Conservation (phyloP, 2,329 filamentous ascomycete species). For the Dactylellina cionopaga region DNA sequence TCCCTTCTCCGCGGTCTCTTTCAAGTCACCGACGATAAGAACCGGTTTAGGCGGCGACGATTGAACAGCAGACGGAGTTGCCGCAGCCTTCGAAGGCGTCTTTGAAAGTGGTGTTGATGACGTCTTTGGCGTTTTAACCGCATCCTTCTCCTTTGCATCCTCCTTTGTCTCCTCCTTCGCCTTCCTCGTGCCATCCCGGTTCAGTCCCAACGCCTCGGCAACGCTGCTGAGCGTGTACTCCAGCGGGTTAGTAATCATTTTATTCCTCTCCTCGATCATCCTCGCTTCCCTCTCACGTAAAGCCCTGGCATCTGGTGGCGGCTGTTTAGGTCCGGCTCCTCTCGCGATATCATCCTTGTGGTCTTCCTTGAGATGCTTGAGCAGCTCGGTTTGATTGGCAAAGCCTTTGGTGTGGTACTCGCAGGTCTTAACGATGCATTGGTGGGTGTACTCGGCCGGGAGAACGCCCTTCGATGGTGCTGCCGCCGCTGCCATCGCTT, state of each 20-base stretch:
- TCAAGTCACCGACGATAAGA: not conserved
- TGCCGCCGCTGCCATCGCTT: not conserved
- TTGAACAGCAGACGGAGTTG: constrained; percentile 10
- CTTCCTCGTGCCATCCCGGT: constrained; percentile 44
- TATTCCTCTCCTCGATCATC: constrained; percentile 42
- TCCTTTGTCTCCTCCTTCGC: constrained; percentile 35
- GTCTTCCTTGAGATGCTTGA: constrained; percentile 41
- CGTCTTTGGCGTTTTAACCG: constrained; percentile 19
- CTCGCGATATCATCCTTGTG: constrained; percentile 40
- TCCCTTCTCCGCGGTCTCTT: not conserved
- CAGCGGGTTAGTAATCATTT: constrained; percentile 40
- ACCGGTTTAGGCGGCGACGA: constrained; percentile 10
- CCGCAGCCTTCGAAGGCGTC: constrained; percentile 31
- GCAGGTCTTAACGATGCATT: constrained; percentile 45
- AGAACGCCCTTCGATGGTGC: constrained; percentile 14
- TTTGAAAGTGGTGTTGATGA: constrained; percentile 33
- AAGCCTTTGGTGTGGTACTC: constrained; percentile 41
- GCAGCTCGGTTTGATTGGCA: constrained; percentile 26
- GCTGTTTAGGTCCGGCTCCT: constrained; percentile 18
- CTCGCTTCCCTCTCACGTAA: constrained; percentile 22
- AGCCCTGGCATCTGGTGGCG: constrained; percentile 3
- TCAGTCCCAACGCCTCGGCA: constrained; percentile 34
- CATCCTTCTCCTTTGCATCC: constrained; percentile 37
- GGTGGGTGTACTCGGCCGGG: constrained; percentile 26
- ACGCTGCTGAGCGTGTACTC: constrained; percentile 46